Evolutionary conservation across 805 yeast species (phyloP), one percentile per base, ranked within the genome.

Genomic region (Lipomyces chichibuensis): DNA sequence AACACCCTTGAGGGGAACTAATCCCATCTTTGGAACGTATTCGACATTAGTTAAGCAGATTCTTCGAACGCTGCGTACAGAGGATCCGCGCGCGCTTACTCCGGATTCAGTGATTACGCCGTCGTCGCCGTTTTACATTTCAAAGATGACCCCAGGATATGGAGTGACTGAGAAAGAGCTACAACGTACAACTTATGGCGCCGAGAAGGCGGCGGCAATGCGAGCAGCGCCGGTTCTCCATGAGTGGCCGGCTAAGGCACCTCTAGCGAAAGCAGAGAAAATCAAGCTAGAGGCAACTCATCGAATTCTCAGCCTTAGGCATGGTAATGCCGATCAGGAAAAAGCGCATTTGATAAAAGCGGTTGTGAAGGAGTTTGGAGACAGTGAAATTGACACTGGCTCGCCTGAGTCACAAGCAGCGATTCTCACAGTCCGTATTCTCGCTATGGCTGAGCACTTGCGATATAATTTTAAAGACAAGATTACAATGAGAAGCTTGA

Each of bases 381-480:
- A 97, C 74, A 83, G 84, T 70, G 92, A 88, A 57, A 97, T 97
- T 63, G 98, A 95, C 77, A 91, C 97, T 0, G 98, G 97, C 2
- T 91, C 97, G 1, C 87, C 96, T 63, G 98, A 94, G 79, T 97
- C 93, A 32, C 98, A 93, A 79, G 97, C 98, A 1, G 98, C 98
- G 2, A 84, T 91, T 33, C 80, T 88, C 80, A 92, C 98, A 0
- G 88, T 91, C 59, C 85, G 86, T 74, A 91, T 95, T 72, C 90
- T 89, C 72, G 87, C 85, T 71, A 81, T 91, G 69, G 91, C 91
- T 81, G 84, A 85, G 56, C 97, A 93, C 75, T 84, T 90, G 64
- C 83, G 84, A 72, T 82, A 85, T 60, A 82, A 87, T 75, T 88
- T 87, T 71, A 89, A 92, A 77, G 98, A 94, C 79, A 81, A 84